Conservation (phyloP, 2,329 filamentous ascomycete species). For the Fusarium virguliforme region DNA sequence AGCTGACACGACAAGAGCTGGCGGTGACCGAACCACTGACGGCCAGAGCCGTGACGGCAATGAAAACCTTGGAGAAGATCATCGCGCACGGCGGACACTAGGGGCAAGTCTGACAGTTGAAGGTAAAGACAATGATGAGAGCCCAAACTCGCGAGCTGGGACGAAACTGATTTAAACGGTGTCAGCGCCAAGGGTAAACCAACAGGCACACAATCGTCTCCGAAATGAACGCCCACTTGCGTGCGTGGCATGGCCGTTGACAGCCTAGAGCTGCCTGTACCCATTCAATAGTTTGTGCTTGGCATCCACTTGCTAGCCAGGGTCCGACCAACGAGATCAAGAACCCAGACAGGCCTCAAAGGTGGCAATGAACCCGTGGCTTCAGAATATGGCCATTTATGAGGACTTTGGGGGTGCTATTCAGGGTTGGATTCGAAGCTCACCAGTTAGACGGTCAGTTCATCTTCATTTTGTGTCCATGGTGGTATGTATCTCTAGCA, state of each 20-base stretch:
- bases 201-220: neutral
- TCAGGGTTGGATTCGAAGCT: neutral
- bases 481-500: neutral
- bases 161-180: neutral
- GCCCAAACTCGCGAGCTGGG: neutral
- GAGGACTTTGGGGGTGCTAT: too few relatives aligned
- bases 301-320: slow-evolving; percentile 2
- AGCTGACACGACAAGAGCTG: slow-evolving; percentile 4
- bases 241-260: neutral
- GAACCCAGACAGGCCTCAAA: neutral
- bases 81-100: slow-evolving; percentile 3
- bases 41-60: slow-evolving; percentile 5
- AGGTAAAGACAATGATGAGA: neutral
- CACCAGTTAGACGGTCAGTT: neutral
- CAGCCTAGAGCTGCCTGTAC: neutral
- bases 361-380: neutral
- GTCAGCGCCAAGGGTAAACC: neutral
- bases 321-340: neutral
- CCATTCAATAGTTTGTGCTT: slow-evolving; percentile 4
- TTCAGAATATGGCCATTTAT: neutral
- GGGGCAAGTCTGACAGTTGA: neutral
- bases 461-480: neutral
- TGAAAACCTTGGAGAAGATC: slow-evolving; percentile 12
- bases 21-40: slow-evolving; percentile 2
- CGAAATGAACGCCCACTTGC: slow-evolving; percentile 13